Evolutionary conservation across 1,139 yeast genomes (phyloP).

Genomic region (Ogataea hybrid): DNA sequence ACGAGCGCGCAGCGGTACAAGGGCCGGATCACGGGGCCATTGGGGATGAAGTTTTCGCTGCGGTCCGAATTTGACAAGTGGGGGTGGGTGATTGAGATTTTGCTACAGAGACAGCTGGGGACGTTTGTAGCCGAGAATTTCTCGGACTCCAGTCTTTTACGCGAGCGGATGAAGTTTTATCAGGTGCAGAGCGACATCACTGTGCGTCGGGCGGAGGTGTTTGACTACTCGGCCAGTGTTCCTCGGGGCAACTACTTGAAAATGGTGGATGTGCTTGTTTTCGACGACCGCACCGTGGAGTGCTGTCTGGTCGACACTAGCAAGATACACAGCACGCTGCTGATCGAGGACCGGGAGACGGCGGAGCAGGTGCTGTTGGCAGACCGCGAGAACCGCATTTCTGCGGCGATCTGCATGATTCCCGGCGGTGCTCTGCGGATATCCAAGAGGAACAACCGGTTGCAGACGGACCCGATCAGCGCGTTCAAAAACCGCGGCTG

Average conservation of each 20-base stretch:
- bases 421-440: conserved; percentile 40
- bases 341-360: conserved; percentile 49
- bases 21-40: conserved; percentile 57
- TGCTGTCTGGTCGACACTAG: conserved; percentile 66
- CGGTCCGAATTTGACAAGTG: conserved; percentile 56
- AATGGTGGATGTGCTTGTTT: conserved; percentile 59
- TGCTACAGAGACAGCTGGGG: conserved; percentile 47
- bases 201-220: conserved; percentile 55
- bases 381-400: conserved; percentile 40
- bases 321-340: conserved; percentile 56
- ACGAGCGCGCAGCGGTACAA: conserved; percentile 22
- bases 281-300: conserved; percentile 52
- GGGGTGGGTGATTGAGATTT: conserved; percentile 59
- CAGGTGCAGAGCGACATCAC: conserved; percentile 41
- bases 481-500: conserved; percentile 31
- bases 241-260: conserved; percentile 41
- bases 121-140: conserved; percentile 68
- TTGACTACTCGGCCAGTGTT: conserved; percentile 43
- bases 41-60: conserved; percentile 63
- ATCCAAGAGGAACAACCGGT: conserved; percentile 36
- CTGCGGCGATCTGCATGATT: conserved; percentile 44
- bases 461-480: conserved; percentile 57
- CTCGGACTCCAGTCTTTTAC: conserved; percentile 55
- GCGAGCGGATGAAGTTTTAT: conserved; percentile 40
- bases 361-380: conserved; percentile 47